phyloP scores from a whole-genome alignment of 2,329 filamentous ascomycete genomes.

The Dichotomopilus funicola region DNA sequence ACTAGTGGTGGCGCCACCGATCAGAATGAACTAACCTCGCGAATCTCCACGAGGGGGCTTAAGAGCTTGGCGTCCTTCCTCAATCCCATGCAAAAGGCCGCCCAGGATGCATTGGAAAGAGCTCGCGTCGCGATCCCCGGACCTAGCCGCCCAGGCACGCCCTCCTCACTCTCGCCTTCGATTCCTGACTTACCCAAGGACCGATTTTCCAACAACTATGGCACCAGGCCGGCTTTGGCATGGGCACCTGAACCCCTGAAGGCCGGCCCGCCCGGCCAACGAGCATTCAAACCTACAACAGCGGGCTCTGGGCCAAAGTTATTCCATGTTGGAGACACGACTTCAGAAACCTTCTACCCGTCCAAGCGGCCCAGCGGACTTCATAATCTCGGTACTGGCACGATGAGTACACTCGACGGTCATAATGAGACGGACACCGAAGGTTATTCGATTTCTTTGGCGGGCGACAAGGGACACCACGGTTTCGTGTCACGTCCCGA shows the following conservation, averaged over 20 bases:
- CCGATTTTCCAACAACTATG: conserved; percentile 7
- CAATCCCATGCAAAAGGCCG: conserved; percentile 48
- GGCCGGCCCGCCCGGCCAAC: conserved; percentile 49
- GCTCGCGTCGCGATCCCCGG: conserved; percentile 16
- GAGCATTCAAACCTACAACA: conserved; percentile 41
- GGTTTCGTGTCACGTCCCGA: not conserved
- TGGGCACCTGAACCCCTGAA: conserved; percentile 46
- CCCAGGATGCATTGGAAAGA: conserved; percentile 39
- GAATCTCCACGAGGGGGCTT: conserved; percentile 42
- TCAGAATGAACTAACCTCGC: conserved; percentile 26
- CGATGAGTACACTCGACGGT: not conserved
- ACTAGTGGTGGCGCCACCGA: conserved; percentile 26
- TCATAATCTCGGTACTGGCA: not conserved
- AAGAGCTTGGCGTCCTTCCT: conserved; percentile 50
- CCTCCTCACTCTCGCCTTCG: conserved; percentile 13
- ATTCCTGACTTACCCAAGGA: conserved; percentile 11
- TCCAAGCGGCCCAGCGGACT: not conserved
- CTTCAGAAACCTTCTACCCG: not conserved
- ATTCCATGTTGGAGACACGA: conserved; percentile 20
- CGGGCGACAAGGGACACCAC: not conserved
- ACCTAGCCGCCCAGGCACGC: conserved; percentile 16
- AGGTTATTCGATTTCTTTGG: not conserved
- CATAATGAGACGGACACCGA: not conserved
- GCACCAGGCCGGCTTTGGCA: conserved; percentile 23
- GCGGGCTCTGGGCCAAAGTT: conserved; percentile 35